Evolutionary conservation across 768 basidiomycete genomes (phyloP), one percentile per base, ranked within the genome.

Genomic region (Krasilnikovozyma curviuscula): DNA sequence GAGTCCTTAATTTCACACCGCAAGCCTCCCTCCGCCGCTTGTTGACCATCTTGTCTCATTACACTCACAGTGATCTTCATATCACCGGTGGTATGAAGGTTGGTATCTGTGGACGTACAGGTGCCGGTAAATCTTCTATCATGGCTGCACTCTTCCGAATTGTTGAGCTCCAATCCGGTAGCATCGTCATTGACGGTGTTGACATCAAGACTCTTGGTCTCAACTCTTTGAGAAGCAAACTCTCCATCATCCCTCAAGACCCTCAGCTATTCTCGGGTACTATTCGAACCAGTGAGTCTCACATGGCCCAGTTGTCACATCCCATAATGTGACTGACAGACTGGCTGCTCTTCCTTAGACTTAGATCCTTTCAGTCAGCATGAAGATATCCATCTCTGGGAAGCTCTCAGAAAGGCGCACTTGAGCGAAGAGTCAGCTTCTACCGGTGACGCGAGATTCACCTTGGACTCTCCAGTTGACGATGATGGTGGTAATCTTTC

Each of bases 111-210:
- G 86, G 85, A 39, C 58, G 75, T 63, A 72, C 58, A 2, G 78
- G 76, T 41, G 84, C 85, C 0, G 85, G 85, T 32, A 86, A 91
- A 64, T 82, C 79, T 21, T 81, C 81, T 1, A 79, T 95, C 54
- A 83, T 91, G 82, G 78, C 77, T 55, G 78, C 83, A 3, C 68
- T 93, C 27, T 54, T 57, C 48, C 38, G 56, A 5, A 67, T 95
- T 23, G 82, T 88, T 16, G 89, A 95, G 59, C 69, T 77, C 29
- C 66, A 69, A 0, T 74, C 75, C 8, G 86, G 88, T 18, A 72
- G 71, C 3, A 83, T 95, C 55, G 59, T 65, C 23, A 75, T 91
- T 51, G 86, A 91, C 62, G 83, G 73, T 8, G 67, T 86, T 21
- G 81, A 93, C 58, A 78, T 85, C 40, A 79, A 83, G 18, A 73